Evolutionary conservation across 2,329 filamentous ascomycete genomes (phyloP), one percentile per base, ranked within the genome.

Genomic region (Niveomyces coronatus): DNA sequence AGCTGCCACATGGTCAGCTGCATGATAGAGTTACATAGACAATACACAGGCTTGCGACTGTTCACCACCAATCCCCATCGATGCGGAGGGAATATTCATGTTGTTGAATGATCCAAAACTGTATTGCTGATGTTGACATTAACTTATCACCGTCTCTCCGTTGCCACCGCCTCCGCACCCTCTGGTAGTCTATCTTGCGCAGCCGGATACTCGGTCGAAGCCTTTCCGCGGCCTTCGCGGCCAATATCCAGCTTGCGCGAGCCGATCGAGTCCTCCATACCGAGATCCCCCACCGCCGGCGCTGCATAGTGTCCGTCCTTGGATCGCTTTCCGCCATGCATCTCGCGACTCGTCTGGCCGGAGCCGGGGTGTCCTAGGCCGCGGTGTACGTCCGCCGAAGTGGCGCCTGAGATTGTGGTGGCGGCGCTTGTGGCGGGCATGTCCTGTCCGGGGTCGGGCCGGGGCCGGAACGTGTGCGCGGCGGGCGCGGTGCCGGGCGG

Each of bases 401-500:
- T 71, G 3, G 65, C 58, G 11, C 67, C 68, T 3, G 46, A 47
- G 2, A 71, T 51, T 2, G 59, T 63, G 9, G 62, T 59, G 2
- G 54, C 49, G 1, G 63, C 59, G 11, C 48, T 48, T n/a, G 35
- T 5, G 57, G 55, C 24, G 14, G 11, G 10, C 23, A 16, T 3
- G 23, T 13, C 33, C 6, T 35, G 23, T 14, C 27, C 16, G 46
- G 40, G 8, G 39, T 50, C 43, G 1, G 62, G 49, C 34, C 63
- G 56, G 9, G 68, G 65, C 28, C 56, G 47, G 52, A 60, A 66
- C 9, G 56, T 61, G 38, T 54, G 35, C 36, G 63, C 53, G 11
- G 43, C 43, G 3, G 82, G 82, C 0, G 82, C 81, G 4, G 74
- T 72, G 42, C 82, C 82, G 0, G 79, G 59, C 0, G 77, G 68